Evolutionary conservation across 257 asterid genomes (phyloP), one percentile per base, ranked within the genome.

Genomic region (Pogostemon cablin): DNA sequence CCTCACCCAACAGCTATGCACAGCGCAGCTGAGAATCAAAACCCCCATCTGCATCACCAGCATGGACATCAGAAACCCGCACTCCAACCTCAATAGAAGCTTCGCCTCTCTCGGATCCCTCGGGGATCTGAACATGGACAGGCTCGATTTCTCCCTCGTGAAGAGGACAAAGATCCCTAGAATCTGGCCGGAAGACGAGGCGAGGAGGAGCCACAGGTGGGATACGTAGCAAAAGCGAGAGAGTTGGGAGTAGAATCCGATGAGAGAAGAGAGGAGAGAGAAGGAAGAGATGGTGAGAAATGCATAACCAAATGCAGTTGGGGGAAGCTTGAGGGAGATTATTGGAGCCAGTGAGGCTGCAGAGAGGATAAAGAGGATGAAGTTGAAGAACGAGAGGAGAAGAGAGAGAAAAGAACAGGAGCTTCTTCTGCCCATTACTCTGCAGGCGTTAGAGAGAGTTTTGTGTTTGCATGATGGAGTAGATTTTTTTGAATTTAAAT

Each of bases 21-120:
- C 86, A 6, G 76, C 87, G 65, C 89, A 92, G 2, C 86, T 71
- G 78, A 92, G 25, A 2, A 80, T 9, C 58, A 86, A 20, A 39
- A 82, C 87, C 43, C 85, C 88, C 62, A 92, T 12, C 34, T 92
- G 93, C 92, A 86, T 65, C 67, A 83, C 86, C 61, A 92, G 79
- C 96, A 92, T 89, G 0, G 87, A 89, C 92, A 89, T 79, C 80
- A 89, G 46, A 47, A 80, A 72, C 83, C 91, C 96, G 72, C 98
- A 92, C 83, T 92, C 98, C 81, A 86, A 3, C 64, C 98, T 84
- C 62, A 81, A 88, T 77, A 92, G 41, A 37, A 89, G 59, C 81
- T 84, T 87, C 3, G 96, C 86, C 39, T 91, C 98, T 46, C 81
- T 71, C 0, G 90, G 90, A 17, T 87, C 96, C 77, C 91, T 79